These are phyloP conservation scores for Diaporthe sp. DNA, from an alignment of 2,329 filamentous ascomycete species.

Conservation along the genomic window DNA sequence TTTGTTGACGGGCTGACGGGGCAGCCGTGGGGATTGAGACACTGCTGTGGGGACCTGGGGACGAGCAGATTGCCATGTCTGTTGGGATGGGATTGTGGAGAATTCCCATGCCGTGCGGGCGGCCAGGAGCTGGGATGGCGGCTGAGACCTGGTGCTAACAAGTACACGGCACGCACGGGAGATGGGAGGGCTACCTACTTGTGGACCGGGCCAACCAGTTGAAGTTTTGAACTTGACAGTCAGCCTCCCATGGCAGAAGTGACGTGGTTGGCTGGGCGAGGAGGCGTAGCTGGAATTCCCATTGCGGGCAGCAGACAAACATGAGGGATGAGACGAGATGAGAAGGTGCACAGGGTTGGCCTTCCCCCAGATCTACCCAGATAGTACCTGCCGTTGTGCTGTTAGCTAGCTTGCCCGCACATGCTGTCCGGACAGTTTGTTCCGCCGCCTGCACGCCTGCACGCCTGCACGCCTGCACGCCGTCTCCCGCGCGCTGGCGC, in stretches of 20 bases:
- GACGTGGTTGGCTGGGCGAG: no score
- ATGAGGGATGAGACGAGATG: background rate
- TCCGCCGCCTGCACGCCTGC: background rate
- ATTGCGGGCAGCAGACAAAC: background rate
- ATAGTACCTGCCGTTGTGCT: no score
- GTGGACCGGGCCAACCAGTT: no score
- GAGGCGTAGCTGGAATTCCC: background rate
- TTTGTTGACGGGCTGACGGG: background rate
- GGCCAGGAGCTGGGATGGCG: background rate
- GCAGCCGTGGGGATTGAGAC: background rate
- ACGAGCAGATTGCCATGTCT: slow-evolving; percentile 12
- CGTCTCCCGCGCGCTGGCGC: background rate
- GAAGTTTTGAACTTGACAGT: background rate
- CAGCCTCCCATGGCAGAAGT: background rate
- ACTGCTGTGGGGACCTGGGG: background rate
- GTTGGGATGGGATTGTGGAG: slow-evolving; percentile 6
- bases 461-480: no score
- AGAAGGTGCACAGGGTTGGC: background rate
- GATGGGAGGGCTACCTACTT: background rate
- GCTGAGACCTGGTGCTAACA: no score
- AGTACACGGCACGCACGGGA: background rate
- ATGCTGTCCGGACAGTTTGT: slow-evolving; percentile 3
- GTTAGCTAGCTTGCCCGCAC: no score
- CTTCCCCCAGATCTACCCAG: background rate
- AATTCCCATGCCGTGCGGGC: background rate